Conservation (phyloP, 2,329 filamentous ascomycete genomes). For the Neonectria coccinea region DNA sequence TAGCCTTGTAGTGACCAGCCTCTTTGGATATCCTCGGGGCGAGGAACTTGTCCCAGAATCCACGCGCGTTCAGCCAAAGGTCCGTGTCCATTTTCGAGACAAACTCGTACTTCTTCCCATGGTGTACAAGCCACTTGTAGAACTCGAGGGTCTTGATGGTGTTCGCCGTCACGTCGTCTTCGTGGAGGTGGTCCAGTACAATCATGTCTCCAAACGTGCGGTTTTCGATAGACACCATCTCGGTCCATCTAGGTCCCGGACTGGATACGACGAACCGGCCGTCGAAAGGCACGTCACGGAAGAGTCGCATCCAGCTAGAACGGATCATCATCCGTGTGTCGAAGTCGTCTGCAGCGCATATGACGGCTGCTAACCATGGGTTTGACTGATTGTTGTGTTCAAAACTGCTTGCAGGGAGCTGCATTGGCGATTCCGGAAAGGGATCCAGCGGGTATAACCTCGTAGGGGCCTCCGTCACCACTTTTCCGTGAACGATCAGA, state of each 20-base stretch:
- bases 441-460: conserved; percentile 34
- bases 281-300: conserved; percentile 46
- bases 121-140: conserved; percentile 46
- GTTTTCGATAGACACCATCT: conserved; percentile 46
- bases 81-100: conserved; percentile 51
- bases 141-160: conserved; percentile 51
- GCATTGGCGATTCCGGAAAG: conserved; percentile 44
- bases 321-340: conserved; percentile 48
- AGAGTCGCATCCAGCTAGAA: conserved; percentile 49
- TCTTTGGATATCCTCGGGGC: conserved; percentile 37
- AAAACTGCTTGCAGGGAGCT: conserved; percentile 2
- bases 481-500: background rate
- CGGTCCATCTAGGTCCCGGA: conserved; percentile 44
- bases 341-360: conserved; percentile 44
- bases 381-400: background rate
- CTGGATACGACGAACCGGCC: conserved; percentile 49
- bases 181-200: conserved; percentile 48
- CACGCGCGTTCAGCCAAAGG: conserved; percentile 48
- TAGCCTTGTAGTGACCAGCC: conserved; percentile 23
- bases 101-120: conserved; percentile 44
- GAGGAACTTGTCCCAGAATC: conserved; percentile 48
- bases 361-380: conserved; percentile 48
- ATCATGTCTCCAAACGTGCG: conserved; percentile 50
- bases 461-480: background rate
- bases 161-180: conserved; percentile 49